These are phyloP conservation scores for Ophidiomyces ophidiicola DNA, from an alignment of 2,329 filamentous ascomycete species.

Conservation along the genomic window DNA sequence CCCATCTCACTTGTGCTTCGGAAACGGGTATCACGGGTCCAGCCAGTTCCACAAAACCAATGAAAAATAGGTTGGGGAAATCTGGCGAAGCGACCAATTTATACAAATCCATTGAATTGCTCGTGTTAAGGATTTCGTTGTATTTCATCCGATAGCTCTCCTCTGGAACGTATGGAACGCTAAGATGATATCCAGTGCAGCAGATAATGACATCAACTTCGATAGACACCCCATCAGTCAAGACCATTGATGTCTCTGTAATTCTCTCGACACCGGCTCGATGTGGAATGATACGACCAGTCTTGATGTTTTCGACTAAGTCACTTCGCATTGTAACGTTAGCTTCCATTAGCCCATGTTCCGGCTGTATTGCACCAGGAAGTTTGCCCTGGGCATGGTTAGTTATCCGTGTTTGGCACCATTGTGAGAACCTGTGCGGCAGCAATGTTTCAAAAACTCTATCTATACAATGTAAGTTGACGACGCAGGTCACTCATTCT, in stretches of 20 bases:
- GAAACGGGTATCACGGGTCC: slow-evolving; percentile 25
- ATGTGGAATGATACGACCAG: slow-evolving; percentile 25
- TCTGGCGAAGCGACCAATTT: slow-evolving; percentile 23
- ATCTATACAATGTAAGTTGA: slow-evolving; percentile 19
- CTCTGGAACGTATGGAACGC: slow-evolving; percentile 16
- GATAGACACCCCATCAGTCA: slow-evolving; percentile 22
- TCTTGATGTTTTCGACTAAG: slow-evolving; percentile 26
- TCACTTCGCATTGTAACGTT: slow-evolving; percentile 27
- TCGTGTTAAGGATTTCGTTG: slow-evolving; percentile 11
- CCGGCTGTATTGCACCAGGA: slow-evolving; percentile 24
- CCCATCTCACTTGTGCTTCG: slow-evolving; percentile 28
- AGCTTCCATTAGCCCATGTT: slow-evolving; percentile 27
- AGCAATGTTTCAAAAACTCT: slow-evolving; percentile 15
- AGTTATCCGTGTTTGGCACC: slow-evolving; percentile 24
- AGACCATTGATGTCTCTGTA: slow-evolving; percentile 20
- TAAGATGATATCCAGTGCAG: slow-evolving; percentile 25
- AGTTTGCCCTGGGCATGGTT: slow-evolving; percentile 23
- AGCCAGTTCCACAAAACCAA: slow-evolving; percentile 24
- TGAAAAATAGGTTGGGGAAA: slow-evolving; percentile 25
- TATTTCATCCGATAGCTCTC: slow-evolving; percentile 15
- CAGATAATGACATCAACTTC: slow-evolving; percentile 26
- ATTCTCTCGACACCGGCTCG: slow-evolving; percentile 24
- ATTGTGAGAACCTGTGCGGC: slow-evolving; percentile 19
- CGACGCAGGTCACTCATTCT: slow-evolving; percentile 1
- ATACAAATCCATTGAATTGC: slow-evolving; percentile 24